Conservation (phyloP, 2,329 filamentous ascomycete species). For the Hortaea werneckii region DNA sequence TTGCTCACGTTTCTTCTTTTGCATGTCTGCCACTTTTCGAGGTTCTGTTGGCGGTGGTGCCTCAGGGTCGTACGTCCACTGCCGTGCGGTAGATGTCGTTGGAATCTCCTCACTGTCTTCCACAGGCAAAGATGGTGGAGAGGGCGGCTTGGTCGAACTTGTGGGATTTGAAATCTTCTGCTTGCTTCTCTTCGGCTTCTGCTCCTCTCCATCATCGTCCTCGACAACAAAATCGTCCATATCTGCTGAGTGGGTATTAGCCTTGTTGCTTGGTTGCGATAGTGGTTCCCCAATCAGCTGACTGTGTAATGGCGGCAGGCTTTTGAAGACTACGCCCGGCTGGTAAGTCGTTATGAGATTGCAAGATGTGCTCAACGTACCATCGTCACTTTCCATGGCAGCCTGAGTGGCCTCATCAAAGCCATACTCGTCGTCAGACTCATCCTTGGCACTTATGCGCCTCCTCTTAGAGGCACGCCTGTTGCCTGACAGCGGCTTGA, state of each 20-base stretch:
- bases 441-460: constrained; percentile 53
- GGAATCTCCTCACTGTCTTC: constrained; percentile 43
- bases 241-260: constrained; percentile 33
- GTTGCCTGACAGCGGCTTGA: constrained; percentile 43
- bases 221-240: constrained; percentile 81
- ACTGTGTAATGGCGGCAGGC: constrained; percentile 3
- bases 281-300: background rate
- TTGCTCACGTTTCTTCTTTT: constrained; percentile 21
- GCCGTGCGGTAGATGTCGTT: constrained; percentile 59
- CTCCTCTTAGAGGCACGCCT: constrained; percentile 45
- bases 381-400: constrained; percentile 51
- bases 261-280: background rate
- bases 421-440: constrained; percentile 61
- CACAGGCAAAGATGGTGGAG: constrained; percentile 31
- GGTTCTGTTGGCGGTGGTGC: constrained; percentile 43
- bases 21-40: constrained; percentile 27
- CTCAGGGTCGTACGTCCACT: constrained; percentile 68
- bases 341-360: too few species aligned
- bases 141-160: constrained; percentile 33
- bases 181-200: constrained; percentile 54
- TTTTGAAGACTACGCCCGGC: constrained; percentile 8
- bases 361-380: too few species aligned
- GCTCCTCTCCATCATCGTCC: constrained; percentile 71
- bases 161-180: constrained; percentile 39
- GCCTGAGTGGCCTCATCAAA: constrained; percentile 47